Evolutionary conservation across 2,329 filamentous ascomycete genomes (phyloP), one percentile per base, ranked within the genome.

Genomic region (Fonsecaea pedrosoi): DNA sequence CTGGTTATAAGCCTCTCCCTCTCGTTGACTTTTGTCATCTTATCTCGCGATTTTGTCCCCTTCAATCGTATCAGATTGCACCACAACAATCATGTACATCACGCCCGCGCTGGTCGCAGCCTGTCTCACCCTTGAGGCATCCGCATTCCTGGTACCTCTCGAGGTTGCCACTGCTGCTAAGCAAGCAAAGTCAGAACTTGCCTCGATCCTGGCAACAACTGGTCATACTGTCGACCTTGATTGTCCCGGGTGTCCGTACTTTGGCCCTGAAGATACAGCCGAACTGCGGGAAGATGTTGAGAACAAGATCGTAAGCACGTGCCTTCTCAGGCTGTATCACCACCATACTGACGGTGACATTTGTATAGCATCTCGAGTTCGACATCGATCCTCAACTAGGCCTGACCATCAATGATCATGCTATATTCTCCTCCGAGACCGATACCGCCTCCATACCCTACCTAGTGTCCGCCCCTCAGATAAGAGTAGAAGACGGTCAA

Each of bases 401-500:
- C 37, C 59, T 73, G 30, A 72, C 67, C 40, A 58, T 73, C 56
- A 73, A 73, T 53, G 62, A 64, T 18, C 53, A 68, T 4, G 59
- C 68, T 30, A 48, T 73, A 21, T 64, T 69, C 34, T 61, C 72
- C 38, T 37, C 62, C 50, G 58, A 70, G 15, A 34, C 54, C 5
- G 32, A 38, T 15, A 61, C 65, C 25, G 54, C 65, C 12, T 54
- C 63, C n/a, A 55, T 54, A n/a, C 66, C 71, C 25, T 64, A 40
- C 48, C 53, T 63, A 42, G 34, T 70, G 53, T 66, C 61, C 1
- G 70, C 71, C 18, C 66, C 65, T 18, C 70, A 72, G 50, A 69
- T 73, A 4, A 66, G 68, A 30, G 64, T 60, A 15, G 68, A 70
- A 59, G 78, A 81, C 74, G 77, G 76, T 65, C 70, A 76, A 65